These are phyloP conservation scores for Pinguiococcus pyrenoidosus DNA, from an alignment of 108 stramenopile species.

Conservation along the genomic window DNA sequence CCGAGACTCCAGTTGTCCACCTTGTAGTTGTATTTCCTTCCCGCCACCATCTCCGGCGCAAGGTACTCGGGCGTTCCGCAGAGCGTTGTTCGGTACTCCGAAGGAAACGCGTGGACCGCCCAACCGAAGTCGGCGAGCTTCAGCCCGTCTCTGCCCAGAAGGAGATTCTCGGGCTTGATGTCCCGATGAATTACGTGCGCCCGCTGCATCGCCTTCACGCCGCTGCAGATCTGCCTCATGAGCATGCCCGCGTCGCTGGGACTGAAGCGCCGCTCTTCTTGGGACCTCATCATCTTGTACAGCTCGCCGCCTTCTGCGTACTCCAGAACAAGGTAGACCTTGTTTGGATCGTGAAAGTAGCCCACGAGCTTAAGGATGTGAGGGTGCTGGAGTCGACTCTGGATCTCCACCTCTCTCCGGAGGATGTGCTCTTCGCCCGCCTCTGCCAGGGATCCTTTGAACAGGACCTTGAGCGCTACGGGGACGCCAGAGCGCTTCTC, in stretches of 20 bases:
- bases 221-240: slow-evolving; percentile 15
- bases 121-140: slow-evolving; percentile 42
- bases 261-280: not conserved
- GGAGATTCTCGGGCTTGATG: slow-evolving; percentile 38
- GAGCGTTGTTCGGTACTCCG: slow-evolving; percentile 11
- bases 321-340: slow-evolving; percentile 40
- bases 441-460: slow-evolving; percentile 15
- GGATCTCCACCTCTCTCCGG: slow-evolving; percentile 36
- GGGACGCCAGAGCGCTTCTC: slow-evolving; percentile 8
- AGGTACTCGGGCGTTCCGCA: slow-evolving; percentile 37
- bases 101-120: slow-evolving; percentile 33
- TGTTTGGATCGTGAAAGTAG: slow-evolving; percentile 28
- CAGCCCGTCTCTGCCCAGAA: slow-evolving; percentile 19
- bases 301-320: slow-evolving; percentile 34
- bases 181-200: slow-evolving; percentile 39
- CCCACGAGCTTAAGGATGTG: slow-evolving; percentile 32
- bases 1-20: slow-evolving; percentile 89
- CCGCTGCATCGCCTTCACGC: slow-evolving; percentile 21
- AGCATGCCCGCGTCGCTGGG: slow-evolving; percentile 1
- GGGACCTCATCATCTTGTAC: slow-evolving; percentile 17
- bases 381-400: slow-evolving; percentile 23
- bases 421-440: slow-evolving; percentile 4
- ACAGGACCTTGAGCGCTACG: slow-evolving; percentile 42
- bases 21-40: slow-evolving; percentile 49
- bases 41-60: slow-evolving; percentile 33